Conservation (phyloP, 441 rosid genomes). For the Biscutella laevigata region DNA sequence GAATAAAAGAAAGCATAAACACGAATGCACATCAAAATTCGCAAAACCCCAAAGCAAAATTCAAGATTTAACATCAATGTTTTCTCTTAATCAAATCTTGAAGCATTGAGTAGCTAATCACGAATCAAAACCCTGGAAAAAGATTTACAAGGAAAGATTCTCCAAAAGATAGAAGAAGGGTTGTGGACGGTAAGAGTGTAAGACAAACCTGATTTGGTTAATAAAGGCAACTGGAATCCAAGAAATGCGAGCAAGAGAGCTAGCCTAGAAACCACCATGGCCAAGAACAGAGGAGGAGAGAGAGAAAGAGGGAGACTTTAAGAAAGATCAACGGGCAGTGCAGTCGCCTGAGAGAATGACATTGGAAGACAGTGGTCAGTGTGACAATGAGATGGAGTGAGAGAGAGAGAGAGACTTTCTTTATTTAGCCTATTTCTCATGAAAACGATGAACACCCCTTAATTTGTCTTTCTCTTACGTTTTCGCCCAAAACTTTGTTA, state of each 20-base stretch:
- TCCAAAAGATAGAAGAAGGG: background rate
- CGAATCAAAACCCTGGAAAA: background rate
- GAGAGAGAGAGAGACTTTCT: conserved; percentile 6
- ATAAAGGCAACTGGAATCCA: conserved; percentile 37
- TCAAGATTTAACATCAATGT: no score
- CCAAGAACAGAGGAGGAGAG: conserved; percentile 11
- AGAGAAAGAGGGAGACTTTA: conserved; percentile 7
- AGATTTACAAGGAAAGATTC: background rate
- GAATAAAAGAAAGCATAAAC: no score
- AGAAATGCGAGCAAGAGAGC: conserved; percentile 39
- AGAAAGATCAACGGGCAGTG: conserved; percentile 20
- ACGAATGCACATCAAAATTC: no score
- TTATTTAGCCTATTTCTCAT: conserved; percentile 5
- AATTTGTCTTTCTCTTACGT: background rate
- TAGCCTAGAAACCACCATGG: no score
- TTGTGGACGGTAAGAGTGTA: no score
- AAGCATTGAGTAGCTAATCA: background rate
- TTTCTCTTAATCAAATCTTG: background rate
- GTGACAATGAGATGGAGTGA: conserved; percentile 23
- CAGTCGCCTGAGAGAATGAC: conserved; percentile 28
- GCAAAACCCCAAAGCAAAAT: background rate
- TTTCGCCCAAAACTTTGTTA: background rate
- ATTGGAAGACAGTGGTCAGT: background rate
- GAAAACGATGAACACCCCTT: background rate
- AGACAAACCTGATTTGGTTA: conserved; percentile 48